Evolutionary conservation across 2,329 filamentous ascomycete species (phyloP), one percentile per base, ranked within the genome.

Genomic region (Aaosphaeria arxii): DNA sequence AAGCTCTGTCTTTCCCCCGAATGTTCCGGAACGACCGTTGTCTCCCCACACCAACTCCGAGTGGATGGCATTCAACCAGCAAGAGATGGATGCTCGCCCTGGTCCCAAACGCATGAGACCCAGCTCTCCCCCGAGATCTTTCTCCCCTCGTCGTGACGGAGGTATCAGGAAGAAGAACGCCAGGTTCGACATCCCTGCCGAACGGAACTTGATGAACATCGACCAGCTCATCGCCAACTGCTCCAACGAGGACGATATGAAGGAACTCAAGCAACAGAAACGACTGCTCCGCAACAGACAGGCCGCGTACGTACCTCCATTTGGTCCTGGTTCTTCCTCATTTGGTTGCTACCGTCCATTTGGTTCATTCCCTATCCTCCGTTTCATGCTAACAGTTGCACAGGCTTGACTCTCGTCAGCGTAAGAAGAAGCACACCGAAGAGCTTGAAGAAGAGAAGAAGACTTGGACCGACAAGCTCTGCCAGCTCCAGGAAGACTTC

Each of bases 81-180:
- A 74, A 50, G 62, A 82, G 78, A 70, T 74, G 70, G 72, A 77
- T 66, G 60, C 71, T 55, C 69, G 70, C 29, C 73, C 73, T 28
- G 61, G 75, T 41, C 75, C 65, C 65, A 81, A 74, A 70, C 79
- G 64, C 63, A 84, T 87, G 78, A 79, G 79, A 54, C 81, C 84
- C 39, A 82, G 82, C 66, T 91, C 88, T 30, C 77, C 81, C 47
- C 81, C 87, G 71, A 83, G 84, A 66, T 87, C 82, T 59, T 87
- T 88, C 74, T 90, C 91, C 52, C 86, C 91, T 47, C 74, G 83
- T 45, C 82, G 89, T 59, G 85, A 89, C 48, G 91, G 95, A 60
- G 90, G 94, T 52, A 95, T 97, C 71, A 84, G 94, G 64, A 99
- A 99, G 85, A 97, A 97, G 87, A 99, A 97, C 66, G 91, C 91